Base-by-base conservation (phyloP, 352 stramenopile species). In the Plasmopara muralis region DNA sequence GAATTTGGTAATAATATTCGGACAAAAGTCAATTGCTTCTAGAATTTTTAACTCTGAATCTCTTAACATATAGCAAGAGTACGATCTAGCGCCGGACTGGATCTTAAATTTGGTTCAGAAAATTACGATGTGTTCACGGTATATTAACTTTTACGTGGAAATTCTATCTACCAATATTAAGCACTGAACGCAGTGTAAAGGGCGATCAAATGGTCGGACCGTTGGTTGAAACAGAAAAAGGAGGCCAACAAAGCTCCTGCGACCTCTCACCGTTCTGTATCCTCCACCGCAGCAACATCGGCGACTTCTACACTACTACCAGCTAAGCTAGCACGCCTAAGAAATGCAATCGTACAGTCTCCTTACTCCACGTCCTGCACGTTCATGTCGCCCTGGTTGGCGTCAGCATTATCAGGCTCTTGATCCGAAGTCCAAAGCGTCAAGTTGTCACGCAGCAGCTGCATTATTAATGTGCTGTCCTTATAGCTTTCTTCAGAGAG, bases 391-490 rank as follows among this genome's bases (percentile, higher is more conserved):
- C 77, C 89, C 58, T 97, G 89, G 57, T 96, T 95, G 58, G 85
- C 88, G 40, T 90, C 77, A 42, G 93, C 92, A 43, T 72, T 85
- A 64, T 87, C 76, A 6, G 76, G 73, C 53, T 96, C 91, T 67
- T 98, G 94, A 71, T 99, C 97, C 50, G 83, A 97, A 28, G 96
- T 99, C 97, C 96, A 99, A 44, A 99, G 77, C 15, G 97, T 99
- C 38, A 99, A 78, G 90, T 99, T 99, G 81, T 99, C 96, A 55
- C 97, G 89, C 50, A 99, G 80, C 53, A 99, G 76, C 85, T 99
- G 97, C 96, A 99, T 99, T 74, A 99, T 99, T 46, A 99, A 79
- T 35, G 96, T 99, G 37, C 87, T 97, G 74, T 99, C 97, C 88
- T 99, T 99, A 89, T 99, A 99, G 42, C 82, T 96, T 74, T 99